Evolutionary conservation across 305 asterid genomes (phyloP), one percentile per base, ranked within the genome.

Genomic region (Petunia hybrid): DNA sequence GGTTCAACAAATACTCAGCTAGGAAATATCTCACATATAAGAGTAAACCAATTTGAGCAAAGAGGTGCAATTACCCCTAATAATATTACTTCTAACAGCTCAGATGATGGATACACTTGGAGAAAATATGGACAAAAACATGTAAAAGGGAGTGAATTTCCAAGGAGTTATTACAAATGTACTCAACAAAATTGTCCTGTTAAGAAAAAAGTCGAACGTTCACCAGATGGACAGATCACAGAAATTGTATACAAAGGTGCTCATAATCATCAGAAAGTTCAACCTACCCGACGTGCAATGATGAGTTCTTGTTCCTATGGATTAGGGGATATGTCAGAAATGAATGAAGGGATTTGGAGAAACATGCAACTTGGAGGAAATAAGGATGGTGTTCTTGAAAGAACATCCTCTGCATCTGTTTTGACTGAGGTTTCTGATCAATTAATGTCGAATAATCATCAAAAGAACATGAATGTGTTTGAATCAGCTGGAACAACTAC

Each of bases 131-230:
- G 94, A 8, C 92, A 89, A 56, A 90, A 90, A 41, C 87, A 85
- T 63, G 92, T 90, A 4, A 90, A 86, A 82, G 94, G 88, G 4
- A 90, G 92, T 41, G 89, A 90, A 65, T 87, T 88, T 86, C 92
- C 92, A 48, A 90, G 92, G 5, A 90, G 93, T 76, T 90, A 90
- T 36, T 90, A 81, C 89, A 91, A 91, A 81, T 91, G 95, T 83
- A 87, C 90, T 3, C 86, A 79, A 31, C 87, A 86, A 41, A 89
- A 79, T 81, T 90, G 93, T 45, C 88, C 88, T 1, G 87, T 90
- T 12, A 90, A 89, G 86, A 90, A 90, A 83, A 90, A 90, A 51
- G 89, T 90, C 2, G 93, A 90, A 38, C 82, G 88, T n/a, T 86
- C 88, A 65, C 76, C 82, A 1, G 88, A 87, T 9, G 92, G 93